Evolutionary conservation across 1,284 basidiomycete genomes (phyloP).

Genomic region (Cryptococcus deneoformans): DNA sequence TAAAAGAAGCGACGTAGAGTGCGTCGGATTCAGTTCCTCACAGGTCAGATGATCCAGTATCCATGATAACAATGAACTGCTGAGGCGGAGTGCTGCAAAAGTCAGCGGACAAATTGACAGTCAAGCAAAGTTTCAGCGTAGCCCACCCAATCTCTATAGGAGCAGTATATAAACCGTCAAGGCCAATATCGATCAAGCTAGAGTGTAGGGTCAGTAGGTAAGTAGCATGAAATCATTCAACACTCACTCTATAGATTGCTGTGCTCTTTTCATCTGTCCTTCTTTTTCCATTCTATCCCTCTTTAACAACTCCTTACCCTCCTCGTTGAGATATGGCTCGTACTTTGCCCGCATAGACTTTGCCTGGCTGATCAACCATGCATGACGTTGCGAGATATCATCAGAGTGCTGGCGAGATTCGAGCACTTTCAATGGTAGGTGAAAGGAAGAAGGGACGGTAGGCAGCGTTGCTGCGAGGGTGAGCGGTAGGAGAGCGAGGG

Average conservation of each 20-base stretch:
- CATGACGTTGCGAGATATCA: conserved; percentile 26
- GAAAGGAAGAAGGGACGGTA: not conserved
- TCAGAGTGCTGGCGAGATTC: conserved; percentile 23
- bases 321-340: conserved; percentile 20
- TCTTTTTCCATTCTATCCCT: conserved; percentile 19
- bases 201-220: not conserved
- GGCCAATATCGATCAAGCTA: conserved; percentile 31
- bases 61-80: conserved; percentile 52
- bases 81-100: conserved; percentile 49
- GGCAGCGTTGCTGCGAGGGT: conserved; percentile 2
- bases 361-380: conserved; percentile 32
- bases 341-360: conserved; percentile 34
- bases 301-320: conserved; percentile 17
- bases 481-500: conserved; percentile 4
- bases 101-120: not conserved
- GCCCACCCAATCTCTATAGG: conserved; percentile 35
- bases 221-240: too few relatives aligned
- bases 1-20: not conserved
- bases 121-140: not conserved
- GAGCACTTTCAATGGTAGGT: conserved; percentile 17
- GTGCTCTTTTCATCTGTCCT: conserved; percentile 4
- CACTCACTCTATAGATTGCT: not conserved
- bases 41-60: conserved; percentile 55
- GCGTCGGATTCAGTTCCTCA: conserved; percentile 4
- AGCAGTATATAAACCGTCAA: conserved; percentile 43